Conservation (phyloP, 2,329 filamentous ascomycete species). For the Microdochium trichocladiopsis region DNA sequence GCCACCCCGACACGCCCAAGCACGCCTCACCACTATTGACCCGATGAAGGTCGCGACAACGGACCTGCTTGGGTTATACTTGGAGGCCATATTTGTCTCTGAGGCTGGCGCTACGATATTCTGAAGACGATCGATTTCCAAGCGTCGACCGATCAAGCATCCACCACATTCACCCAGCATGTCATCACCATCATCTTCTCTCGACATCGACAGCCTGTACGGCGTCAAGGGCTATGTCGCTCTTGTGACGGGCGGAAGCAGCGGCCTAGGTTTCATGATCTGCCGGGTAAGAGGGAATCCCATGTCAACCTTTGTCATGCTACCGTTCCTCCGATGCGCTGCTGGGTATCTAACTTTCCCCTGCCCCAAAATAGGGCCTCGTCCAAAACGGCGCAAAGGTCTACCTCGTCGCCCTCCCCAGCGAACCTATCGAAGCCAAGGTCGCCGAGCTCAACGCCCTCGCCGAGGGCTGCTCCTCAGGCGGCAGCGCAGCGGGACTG, state of each 20-base stretch:
- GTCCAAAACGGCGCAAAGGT: slow-evolving; percentile 38
- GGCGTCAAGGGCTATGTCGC: slow-evolving; percentile 22
- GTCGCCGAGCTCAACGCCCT: slow-evolving; percentile 29
- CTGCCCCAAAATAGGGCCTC: slow-evolving; percentile 22
- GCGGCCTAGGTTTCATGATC: slow-evolving; percentile 39
- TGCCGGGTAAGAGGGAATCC: slow-evolving; percentile 27
- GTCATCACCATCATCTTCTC: not conserved
- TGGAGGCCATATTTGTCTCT: no score
- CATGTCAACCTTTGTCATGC: no score
- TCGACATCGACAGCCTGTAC: slow-evolving; percentile 11
- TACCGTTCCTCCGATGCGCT: no score
- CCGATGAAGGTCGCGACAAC: no score
- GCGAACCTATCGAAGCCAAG: slow-evolving; percentile 28
- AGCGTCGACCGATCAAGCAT: not conserved
- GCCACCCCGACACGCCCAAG: no score
- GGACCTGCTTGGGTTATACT: no score
- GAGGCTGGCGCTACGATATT: no score
- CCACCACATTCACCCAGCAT: not conserved
- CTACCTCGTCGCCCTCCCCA: slow-evolving; percentile 32
- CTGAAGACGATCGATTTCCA: no score
- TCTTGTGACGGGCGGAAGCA: slow-evolving; percentile 28
- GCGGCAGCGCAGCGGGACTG: slow-evolving; percentile 27
- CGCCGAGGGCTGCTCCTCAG: slow-evolving; percentile 16
- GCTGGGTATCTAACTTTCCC: not conserved
- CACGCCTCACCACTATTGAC: no score